Conservation (phyloP, 2,329 filamentous ascomycete species). For the Pseudocercospora eumusae region DNA sequence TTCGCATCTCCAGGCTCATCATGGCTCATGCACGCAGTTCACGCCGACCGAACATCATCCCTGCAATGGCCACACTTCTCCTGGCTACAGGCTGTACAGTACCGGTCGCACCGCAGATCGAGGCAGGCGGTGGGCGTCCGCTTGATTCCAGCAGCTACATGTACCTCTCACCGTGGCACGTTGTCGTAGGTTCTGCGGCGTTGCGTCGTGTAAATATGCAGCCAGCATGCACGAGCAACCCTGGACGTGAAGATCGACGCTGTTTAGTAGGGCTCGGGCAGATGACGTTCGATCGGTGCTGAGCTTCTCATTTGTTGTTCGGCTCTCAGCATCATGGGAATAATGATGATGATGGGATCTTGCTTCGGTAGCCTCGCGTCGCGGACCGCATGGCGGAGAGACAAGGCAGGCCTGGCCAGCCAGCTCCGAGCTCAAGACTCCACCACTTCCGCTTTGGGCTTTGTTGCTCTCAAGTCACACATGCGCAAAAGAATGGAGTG, state of each 20-base stretch:
- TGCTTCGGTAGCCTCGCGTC: background rate
- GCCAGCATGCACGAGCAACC: background rate
- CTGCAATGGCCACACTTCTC: background rate
- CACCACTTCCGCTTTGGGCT: background rate
- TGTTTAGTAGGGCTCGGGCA: background rate
- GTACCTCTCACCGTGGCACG: constrained; percentile 20
- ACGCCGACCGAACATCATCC: background rate
- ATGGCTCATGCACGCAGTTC: background rate
- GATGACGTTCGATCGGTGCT: constrained; percentile 6
- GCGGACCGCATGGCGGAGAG: constrained; percentile 9
- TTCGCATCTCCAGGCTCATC: background rate
- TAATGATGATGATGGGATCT: too few species aligned
- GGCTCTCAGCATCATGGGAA: constrained; percentile 2
- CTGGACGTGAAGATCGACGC: background rate
- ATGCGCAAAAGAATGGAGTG: constrained; percentile 1
- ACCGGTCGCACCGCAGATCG: background rate
- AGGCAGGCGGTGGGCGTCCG: background rate
- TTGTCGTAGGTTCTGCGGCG: constrained; percentile 18
- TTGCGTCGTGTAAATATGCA: constrained; percentile 4
- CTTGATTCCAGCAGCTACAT: constrained; percentile 12
- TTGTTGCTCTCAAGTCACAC: constrained; percentile 4
- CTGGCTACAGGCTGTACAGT: too few species aligned
- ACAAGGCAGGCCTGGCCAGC: constrained; percentile 1
- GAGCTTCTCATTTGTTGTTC: constrained; percentile 1
- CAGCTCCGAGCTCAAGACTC: background rate